Conservation (phyloP, 1,284 basidiomycete genomes). For the Takashimella koratensis region DNA sequence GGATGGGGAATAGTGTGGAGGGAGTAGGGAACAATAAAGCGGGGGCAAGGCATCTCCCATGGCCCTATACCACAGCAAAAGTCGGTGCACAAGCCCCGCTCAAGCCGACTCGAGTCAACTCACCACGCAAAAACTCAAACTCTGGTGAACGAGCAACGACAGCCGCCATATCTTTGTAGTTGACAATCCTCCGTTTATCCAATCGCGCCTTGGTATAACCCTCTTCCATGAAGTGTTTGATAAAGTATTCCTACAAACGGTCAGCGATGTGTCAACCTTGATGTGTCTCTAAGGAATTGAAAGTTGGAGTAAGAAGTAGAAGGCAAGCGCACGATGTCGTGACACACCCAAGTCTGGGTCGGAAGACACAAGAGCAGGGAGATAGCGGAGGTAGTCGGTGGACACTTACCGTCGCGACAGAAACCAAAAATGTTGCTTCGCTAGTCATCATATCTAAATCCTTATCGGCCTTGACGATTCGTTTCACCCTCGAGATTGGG, state of each 20-base stretch:
- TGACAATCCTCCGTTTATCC: conserved; percentile 47
- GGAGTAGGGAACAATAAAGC: too few species aligned
- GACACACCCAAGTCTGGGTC: too few species aligned
- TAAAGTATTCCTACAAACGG: conserved; percentile 50
- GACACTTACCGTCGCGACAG: conserved; percentile 48
- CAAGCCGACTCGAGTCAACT: conserved; percentile 8
- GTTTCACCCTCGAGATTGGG: conserved; percentile 48
- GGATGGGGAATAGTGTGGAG: background rate
- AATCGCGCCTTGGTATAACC: conserved; percentile 48
- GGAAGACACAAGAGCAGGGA: too few species aligned
- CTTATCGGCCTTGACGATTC: conserved; percentile 52
- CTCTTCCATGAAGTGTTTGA: conserved; percentile 49
- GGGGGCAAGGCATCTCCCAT: too few species aligned
- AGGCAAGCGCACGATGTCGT: too few species aligned
- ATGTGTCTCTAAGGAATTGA: too few species aligned
- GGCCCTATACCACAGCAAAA: too few species aligned
- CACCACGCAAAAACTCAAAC: conserved; percentile 46
- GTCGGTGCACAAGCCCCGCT: background rate
- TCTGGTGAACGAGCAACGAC: conserved; percentile 40
- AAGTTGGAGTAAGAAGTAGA: too few species aligned
- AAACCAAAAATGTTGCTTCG: conserved; percentile 51
- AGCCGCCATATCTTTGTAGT: conserved; percentile 48
- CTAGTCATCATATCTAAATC: conserved; percentile 49
- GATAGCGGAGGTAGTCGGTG: background rate
- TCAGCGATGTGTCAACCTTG: background rate